Base-by-base conservation (phyloP, 192 early-diverging fungal species). In the Coemansia aciculifera region DNA sequence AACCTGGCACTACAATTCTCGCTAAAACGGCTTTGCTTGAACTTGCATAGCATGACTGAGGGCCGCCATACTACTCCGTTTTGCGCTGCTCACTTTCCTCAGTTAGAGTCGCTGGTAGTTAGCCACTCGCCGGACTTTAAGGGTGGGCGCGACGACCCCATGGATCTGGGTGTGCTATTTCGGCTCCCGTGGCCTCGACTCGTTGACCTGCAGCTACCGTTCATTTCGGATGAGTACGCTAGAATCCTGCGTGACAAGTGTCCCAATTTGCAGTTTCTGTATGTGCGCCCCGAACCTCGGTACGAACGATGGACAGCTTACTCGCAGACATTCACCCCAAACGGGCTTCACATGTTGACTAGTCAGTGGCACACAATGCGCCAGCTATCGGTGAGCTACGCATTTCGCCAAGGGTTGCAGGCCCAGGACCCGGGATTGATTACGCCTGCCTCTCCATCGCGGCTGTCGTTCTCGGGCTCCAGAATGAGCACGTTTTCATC, bases 281-380 rank as follows among this genome's bases (percentile, higher is more conserved):
- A 57, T 64, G 74, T 82, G 64, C 49, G 63, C 0, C 79, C 79
- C 1, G 75, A 71, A 32, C 72, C 74, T n/a, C 79, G 79, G 6
- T 82, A 82, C 57, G 79, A 82, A 68, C 65, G 79, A 31, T 82
- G 79, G 79, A 54, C 79, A 1, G 75, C 65, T 7, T 82, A 82
- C 64, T 67, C 74, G 12, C 74, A 77, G 59, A 44, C 64, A 17
- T 82, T 77, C 32, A 66, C 79, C 36, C 69, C 80, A 24, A 49
- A 42, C n/a, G 74, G 72, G 0, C 72, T 82, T 34, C 57, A 64
- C 44, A 40, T 21, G 61, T 72, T 82, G 23, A 75, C 80, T 3
- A 56, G 62, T 17, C 74, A 77, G 17, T 82, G 80, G 80, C 71
- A 48, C 32, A 61, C 40, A 23, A 46, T 82, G 46, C 74, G 71